These are phyloP conservation scores for Solanum corneliomulleri DNA, from an alignment of 257 asterid species.

Conservation along the genomic window DNA sequence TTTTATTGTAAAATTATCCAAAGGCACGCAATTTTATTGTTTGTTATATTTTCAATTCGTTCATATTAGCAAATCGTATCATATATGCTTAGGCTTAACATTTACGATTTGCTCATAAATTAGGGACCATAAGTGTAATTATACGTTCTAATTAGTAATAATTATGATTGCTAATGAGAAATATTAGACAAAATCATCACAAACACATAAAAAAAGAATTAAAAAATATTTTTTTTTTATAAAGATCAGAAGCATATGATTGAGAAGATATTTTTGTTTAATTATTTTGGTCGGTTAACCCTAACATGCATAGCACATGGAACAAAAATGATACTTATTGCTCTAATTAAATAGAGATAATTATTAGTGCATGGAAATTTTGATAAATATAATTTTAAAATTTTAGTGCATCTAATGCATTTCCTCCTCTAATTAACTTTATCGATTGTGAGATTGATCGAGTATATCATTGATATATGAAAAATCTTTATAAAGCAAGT, in stretches of 20 bases:
- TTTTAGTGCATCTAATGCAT: neutral
- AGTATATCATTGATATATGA: rapidly evolving
- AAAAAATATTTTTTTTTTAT: neutral
- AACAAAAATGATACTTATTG: neutral
- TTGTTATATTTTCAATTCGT: neutral
- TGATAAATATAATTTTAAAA: neutral
- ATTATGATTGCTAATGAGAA: neutral
- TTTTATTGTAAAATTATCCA: neutral
- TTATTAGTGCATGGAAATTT: neutral
- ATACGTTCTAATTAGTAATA: neutral
- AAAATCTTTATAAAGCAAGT: neutral
- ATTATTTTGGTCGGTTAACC: neutral
- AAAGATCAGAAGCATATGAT: neutral
- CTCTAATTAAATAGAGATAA: neutral
- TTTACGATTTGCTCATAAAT: neutral
- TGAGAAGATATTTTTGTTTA: neutral
- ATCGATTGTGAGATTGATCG: neutral
- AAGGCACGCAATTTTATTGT: neutral
- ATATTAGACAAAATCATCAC: neutral
- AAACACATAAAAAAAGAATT: neutral
- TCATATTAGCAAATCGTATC: too few species aligned
- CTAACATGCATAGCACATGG: conserved; percentile 2
- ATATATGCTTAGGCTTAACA: neutral
- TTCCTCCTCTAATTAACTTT: neutral
- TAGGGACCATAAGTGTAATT: neutral